Percentiles rank a stretch among this genome's conserved stretches.
phyloP scores from a whole-genome alignment of 768 basidiomycete genomes.

The Peribolospora baueri region DNA sequence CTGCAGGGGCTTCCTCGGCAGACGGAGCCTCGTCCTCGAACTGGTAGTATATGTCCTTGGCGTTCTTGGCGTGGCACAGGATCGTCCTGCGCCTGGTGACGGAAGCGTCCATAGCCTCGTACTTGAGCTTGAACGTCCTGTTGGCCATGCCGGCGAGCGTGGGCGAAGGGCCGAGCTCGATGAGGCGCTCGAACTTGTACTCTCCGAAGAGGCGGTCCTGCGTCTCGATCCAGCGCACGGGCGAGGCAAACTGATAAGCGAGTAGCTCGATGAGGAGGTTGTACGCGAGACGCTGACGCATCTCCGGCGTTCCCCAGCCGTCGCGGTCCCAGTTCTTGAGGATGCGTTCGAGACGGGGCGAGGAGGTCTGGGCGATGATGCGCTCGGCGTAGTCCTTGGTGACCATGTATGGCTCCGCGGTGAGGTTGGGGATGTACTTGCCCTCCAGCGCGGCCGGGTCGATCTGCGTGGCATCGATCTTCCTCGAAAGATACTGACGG shows the following conservation, averaged over 20 bases:
- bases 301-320: constrained; percentile 50
- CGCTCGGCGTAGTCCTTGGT: constrained; percentile 69
- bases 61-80: constrained; percentile 81
- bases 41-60: constrained; percentile 91
- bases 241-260: constrained; percentile 94
- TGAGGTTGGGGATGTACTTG: constrained; percentile 91
- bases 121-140: constrained; percentile 67
- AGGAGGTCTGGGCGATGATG: constrained; percentile 90
- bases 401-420: constrained; percentile 66
- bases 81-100: constrained; percentile 52
- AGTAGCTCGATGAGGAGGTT: constrained; percentile 87
- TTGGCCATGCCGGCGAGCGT: constrained; percentile 87
- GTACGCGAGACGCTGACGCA: constrained; percentile 83
- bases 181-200: constrained; percentile 71
- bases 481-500: constrained; percentile 54
- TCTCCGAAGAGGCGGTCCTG: constrained; percentile 77
- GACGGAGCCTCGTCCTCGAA: constrained; percentile 61
- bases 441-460: constrained; percentile 85
- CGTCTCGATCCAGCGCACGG: constrained; percentile 97
- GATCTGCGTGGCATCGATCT: constrained; percentile 72
- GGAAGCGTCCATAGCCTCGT: constrained; percentile 71
- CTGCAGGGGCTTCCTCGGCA: constrained; percentile 23
- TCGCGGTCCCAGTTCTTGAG: constrained; percentile 82
- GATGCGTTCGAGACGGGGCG: constrained; percentile 85
- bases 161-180: constrained; percentile 89